Conservation (phyloP, 768 basidiomycete species). For the Mycena vitilis region DNA sequence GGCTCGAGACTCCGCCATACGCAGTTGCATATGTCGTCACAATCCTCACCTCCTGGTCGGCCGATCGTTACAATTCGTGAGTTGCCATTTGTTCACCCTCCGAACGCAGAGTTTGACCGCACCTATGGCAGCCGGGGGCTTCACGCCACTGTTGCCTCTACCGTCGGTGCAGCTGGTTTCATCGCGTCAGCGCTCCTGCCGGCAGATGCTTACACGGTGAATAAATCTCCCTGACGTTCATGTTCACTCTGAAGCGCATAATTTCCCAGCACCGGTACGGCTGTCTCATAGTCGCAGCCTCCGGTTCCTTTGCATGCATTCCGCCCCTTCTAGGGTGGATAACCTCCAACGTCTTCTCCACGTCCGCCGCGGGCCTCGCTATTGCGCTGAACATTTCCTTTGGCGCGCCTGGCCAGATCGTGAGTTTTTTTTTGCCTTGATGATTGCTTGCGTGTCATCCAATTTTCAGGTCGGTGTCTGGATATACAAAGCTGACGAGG, state of each 20-base stretch:
- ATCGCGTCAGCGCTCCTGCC: conserved; percentile 32
- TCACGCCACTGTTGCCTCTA: conserved; percentile 20
- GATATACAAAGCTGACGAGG: conserved; percentile 41
- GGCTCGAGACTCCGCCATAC: conserved; percentile 41
- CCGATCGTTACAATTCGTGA: conserved; percentile 38
- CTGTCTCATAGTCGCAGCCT: conserved; percentile 45
- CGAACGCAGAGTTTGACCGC: background rate
- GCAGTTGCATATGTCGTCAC: conserved; percentile 49
- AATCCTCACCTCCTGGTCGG: conserved; percentile 37
- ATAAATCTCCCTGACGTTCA: background rate
- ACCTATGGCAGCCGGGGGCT: conserved; percentile 30
- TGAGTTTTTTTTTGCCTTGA: conserved; percentile 10
- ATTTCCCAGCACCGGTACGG: conserved; percentile 41
- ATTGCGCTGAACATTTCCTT: conserved; percentile 46
- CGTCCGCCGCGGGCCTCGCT: conserved; percentile 41
- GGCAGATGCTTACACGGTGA: conserved; percentile 22
- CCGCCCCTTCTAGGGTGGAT: conserved; percentile 51
- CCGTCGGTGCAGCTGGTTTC: conserved; percentile 38
- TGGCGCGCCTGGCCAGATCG: conserved; percentile 51
- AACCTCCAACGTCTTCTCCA: conserved; percentile 46
- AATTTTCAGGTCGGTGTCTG: conserved; percentile 33
- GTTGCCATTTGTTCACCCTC: background rate
- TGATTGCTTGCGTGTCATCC: too few species aligned
- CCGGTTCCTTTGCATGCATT: conserved; percentile 47
- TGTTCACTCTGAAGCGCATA: background rate